Conservation (phyloP, 2,329 filamentous ascomycete species). For the Rhinocladiella mackenziei region DNA sequence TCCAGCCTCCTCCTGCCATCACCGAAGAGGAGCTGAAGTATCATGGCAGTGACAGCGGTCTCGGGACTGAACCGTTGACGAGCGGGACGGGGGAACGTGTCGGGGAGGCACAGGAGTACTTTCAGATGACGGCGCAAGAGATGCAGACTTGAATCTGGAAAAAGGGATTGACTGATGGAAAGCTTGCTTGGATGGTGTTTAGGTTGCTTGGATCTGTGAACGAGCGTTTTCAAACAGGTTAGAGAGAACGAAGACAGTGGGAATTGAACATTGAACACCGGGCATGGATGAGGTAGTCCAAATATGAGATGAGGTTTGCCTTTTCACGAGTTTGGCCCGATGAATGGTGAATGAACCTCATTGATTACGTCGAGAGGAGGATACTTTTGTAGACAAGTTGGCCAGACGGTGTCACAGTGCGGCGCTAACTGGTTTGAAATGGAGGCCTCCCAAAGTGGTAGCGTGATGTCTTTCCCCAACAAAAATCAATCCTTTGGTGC, state of each 20-base stretch:
- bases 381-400: too few relatives aligned
- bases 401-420: too few relatives aligned
- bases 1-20: slow-evolving; percentile 21
- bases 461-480: too few relatives aligned
- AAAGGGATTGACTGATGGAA: neutral
- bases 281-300: neutral
- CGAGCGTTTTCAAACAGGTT: slow-evolving; percentile 12
- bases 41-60: slow-evolving; percentile 33
- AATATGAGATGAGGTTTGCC: too few relatives aligned
- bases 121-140: slow-evolving; percentile 25
- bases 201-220: neutral
- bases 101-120: slow-evolving; percentile 24
- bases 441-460: too few relatives aligned
- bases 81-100: slow-evolving; percentile 17
- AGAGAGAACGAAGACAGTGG: neutral
- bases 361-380: too few relatives aligned
- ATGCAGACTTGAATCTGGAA: slow-evolving; percentile 9
- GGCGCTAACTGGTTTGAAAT: too few relatives aligned
- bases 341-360: too few relatives aligned
- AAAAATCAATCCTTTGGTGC: too few relatives aligned
- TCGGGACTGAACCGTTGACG: slow-evolving; percentile 32
- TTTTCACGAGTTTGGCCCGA: too few relatives aligned
- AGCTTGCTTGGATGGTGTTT: slow-evolving; percentile 10
- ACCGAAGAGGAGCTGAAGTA: slow-evolving; percentile 23
- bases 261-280: slow-evolving; percentile 26